Conservation (phyloP, 352 stramenopile species). For the Pythium folliculosum region DNA sequence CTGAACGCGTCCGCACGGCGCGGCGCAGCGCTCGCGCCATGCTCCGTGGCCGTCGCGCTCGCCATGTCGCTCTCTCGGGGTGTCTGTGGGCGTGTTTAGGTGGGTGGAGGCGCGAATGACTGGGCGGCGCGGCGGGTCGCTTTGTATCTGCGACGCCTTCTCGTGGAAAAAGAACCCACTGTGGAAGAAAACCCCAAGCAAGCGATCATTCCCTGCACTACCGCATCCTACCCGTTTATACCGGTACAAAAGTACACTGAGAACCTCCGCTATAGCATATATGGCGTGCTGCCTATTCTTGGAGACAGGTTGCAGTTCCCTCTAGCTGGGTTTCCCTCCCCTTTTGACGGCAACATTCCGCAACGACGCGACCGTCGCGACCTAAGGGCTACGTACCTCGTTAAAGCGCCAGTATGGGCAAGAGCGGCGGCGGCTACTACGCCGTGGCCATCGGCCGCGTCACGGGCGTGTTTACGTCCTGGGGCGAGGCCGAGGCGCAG, state of each 20-base stretch:
- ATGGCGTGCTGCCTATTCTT: neutral
- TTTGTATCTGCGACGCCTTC: neutral
- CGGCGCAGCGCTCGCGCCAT: too few relatives aligned
- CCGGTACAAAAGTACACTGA: neutral
- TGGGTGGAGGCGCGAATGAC: neutral
- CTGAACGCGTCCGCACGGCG: neutral
- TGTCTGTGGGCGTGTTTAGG: neutral
- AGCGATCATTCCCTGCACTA: neutral
- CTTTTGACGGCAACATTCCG: neutral
- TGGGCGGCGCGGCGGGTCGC: neutral
- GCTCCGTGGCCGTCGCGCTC: neutral
- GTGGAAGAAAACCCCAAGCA: too few relatives aligned
- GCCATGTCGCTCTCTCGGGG: neutral
- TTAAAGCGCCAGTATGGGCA: too few relatives aligned
- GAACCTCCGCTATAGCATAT: neutral
- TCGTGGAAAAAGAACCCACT: neutral
- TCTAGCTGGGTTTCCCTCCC: neutral
- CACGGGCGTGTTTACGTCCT: slow-evolving; percentile 59
- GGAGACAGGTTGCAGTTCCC: neutral
- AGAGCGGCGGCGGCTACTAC: slow-evolving; percentile 47
- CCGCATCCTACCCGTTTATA: neutral
- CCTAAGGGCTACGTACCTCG: too few relatives aligned
- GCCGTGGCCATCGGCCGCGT: slow-evolving; percentile 56
- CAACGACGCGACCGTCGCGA: too few relatives aligned
- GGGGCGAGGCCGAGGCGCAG: slow-evolving; percentile 44